phyloP scores from a whole-genome alignment of 78 protist species.

The Planoprotostelium fungivorum region DNA sequence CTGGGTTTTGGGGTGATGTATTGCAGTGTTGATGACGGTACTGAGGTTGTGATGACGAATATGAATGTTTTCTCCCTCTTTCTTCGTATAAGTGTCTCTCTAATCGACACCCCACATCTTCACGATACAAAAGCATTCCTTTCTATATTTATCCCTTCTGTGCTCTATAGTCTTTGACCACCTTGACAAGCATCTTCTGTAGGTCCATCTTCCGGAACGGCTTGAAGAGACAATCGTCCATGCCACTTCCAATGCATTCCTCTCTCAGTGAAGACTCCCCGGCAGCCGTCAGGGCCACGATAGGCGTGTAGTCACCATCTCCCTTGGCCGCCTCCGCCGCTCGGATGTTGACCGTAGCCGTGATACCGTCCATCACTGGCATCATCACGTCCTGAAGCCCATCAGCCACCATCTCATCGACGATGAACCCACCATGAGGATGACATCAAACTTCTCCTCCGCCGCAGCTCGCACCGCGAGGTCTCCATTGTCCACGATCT shows the following conservation, averaged over 20 bases:
- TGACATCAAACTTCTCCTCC: background rate
- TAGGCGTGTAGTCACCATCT: no score
- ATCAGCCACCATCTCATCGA: background rate
- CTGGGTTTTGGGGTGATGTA: no score
- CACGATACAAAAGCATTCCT: no score
- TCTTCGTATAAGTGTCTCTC: no score
- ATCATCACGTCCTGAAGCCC: background rate
- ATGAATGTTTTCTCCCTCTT: no score
- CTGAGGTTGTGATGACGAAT: no score
- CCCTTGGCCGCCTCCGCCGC: background rate
- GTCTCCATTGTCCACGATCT: background rate
- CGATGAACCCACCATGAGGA: background rate
- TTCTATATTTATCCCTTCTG: no score
- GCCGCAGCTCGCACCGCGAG: background rate
- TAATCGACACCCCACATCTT: no score
- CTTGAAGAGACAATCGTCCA: background rate
- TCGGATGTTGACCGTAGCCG: background rate
- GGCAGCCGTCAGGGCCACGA: background rate
- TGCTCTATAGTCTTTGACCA: background rate
- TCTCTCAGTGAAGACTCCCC: background rate
- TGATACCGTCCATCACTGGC: background rate
- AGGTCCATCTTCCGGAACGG: background rate
- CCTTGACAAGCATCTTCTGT: background rate
- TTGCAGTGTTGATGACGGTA: no score
- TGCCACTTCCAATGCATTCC: background rate